Percentiles rank a stretch among this genome's conserved stretches.
Conservation (phyloP, 768 basidiomycete species). For the Suillus paluster region DNA sequence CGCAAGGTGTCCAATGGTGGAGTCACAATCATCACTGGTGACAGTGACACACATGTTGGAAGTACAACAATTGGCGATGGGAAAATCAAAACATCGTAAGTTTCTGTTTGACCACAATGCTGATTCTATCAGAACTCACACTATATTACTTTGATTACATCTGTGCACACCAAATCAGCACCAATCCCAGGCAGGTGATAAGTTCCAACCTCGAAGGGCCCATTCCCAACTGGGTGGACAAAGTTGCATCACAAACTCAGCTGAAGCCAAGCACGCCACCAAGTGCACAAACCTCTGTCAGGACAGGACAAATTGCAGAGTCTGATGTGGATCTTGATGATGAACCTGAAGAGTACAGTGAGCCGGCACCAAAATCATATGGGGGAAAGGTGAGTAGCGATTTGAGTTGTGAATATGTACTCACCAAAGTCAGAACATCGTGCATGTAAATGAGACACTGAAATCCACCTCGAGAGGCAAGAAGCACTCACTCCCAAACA, state of each 20-base stretch:
- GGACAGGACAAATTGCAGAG: not conserved
- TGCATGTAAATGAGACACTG: not conserved
- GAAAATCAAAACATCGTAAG: not conserved
- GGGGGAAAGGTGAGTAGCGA: not conserved
- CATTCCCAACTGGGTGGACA: not conserved
- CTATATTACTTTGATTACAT: constrained; percentile 1
- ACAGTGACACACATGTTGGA: not conserved
- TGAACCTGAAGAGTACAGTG: not conserved
- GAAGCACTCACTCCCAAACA: not conserved
- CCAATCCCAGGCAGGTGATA: not conserved
- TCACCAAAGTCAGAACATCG: not conserved
- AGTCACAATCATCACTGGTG: not conserved
- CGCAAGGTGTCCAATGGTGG: not conserved
- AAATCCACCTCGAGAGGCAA: not conserved
- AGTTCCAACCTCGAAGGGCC: not conserved
- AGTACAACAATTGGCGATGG: not conserved
- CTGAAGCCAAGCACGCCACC: not conserved
- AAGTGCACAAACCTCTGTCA: not conserved
- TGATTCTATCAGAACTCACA: not conserved
- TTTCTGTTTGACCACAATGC: not conserved
- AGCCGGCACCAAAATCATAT: not conserved
- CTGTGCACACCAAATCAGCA: not conserved
- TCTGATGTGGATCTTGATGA: not conserved
- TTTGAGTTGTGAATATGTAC: not conserved
- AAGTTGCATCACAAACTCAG: not conserved